A percentile compares a stretch with the other conserved stretches of the same genome.
These are phyloP conservation scores for Aspergillus homomorphus DNA, from an alignment of 495 filamentous ascomycete genomes.

Conservation along the genomic window DNA sequence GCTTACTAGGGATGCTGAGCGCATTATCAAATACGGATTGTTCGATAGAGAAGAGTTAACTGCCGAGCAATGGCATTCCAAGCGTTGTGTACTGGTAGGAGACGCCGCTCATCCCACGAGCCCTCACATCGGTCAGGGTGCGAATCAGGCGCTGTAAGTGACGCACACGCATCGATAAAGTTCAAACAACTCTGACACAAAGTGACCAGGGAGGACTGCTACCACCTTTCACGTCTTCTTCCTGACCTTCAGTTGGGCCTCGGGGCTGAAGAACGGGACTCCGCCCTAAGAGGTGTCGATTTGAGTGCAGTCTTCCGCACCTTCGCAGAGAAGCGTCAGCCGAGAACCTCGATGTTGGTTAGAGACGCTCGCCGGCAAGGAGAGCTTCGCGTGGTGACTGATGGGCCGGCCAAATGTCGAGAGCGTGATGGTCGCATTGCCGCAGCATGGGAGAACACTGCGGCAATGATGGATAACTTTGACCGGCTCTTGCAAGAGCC, in stretches of 20 bases:
- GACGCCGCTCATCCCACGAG: constrained; percentile 30
- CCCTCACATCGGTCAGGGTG: constrained; percentile 26
- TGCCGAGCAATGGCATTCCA: constrained; percentile 19
- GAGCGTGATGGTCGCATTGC: constrained; percentile 14
- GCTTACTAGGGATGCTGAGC: constrained; percentile 9
- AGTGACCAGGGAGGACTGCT: constrained; percentile 7
- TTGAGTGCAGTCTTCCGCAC: not conserved
- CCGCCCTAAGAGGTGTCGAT: not conserved
- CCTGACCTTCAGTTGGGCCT: not conserved
- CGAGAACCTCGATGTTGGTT: constrained; percentile 17
- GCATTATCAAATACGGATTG: constrained; percentile 22
- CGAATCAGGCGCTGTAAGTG: constrained; percentile 27
- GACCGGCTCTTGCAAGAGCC: constrained; percentile 6
- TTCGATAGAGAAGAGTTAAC: constrained; percentile 19
- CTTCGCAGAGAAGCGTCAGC: constrained; percentile 16
- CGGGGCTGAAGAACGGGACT: not conserved
- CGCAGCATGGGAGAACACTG: constrained; percentile 5
- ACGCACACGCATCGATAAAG: not conserved
- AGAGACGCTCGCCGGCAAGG: constrained; percentile 17
- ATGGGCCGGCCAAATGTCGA: constrained; percentile 5
- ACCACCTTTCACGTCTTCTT: constrained; percentile 4
- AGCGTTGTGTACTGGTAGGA: constrained; percentile 21
- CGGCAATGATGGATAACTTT: not conserved
- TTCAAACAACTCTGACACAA: not conserved
- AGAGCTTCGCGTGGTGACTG: constrained; percentile 12